Evolutionary conservation across 768 basidiomycete species (phyloP).

Genomic region (Auricularia auricula-judae): DNA sequence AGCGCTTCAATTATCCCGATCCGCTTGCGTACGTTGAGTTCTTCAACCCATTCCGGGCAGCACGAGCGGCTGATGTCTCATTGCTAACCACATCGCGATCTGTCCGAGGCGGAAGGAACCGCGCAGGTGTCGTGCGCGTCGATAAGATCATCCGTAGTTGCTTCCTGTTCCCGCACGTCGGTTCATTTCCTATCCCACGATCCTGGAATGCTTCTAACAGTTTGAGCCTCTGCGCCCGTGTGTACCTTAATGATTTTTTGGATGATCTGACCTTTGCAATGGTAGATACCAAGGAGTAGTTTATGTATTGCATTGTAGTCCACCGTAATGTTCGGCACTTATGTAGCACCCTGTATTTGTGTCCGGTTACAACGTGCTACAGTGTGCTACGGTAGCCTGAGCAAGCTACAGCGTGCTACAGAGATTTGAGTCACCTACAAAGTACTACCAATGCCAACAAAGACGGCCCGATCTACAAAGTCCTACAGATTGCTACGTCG

Average conservation of each 20-base stretch:
- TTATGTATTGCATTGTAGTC: not conserved
- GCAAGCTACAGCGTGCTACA: too few relatives aligned
- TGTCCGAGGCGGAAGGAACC: not conserved
- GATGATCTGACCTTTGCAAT: not conserved
- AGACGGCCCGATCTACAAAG: too few relatives aligned
- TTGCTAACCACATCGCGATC: not conserved
- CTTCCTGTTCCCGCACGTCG: not conserved
- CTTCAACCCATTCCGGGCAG: slow-evolving; percentile 10
- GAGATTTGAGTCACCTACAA: too few relatives aligned
- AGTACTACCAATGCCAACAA: too few relatives aligned
- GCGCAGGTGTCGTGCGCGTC: not conserved
- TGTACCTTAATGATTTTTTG: not conserved
- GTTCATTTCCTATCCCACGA: not conserved
- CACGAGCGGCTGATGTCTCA: not conserved
- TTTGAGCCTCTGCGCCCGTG: not conserved
- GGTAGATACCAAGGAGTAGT: not conserved
- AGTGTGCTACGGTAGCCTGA: too few relatives aligned
- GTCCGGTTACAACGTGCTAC: too few relatives aligned
- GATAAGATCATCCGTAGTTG: not conserved
- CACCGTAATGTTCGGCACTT: not conserved
- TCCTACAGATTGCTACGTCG: too few relatives aligned
- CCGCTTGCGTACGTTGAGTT: slow-evolving; percentile 17
- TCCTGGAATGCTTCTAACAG: not conserved
- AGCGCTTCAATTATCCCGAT: slow-evolving; percentile 1
- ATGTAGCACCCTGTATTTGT: too few relatives aligned